Base-by-base conservation (phyloP, 352 stramenopile genomes). In the Phytophthora cactorum region DNA sequence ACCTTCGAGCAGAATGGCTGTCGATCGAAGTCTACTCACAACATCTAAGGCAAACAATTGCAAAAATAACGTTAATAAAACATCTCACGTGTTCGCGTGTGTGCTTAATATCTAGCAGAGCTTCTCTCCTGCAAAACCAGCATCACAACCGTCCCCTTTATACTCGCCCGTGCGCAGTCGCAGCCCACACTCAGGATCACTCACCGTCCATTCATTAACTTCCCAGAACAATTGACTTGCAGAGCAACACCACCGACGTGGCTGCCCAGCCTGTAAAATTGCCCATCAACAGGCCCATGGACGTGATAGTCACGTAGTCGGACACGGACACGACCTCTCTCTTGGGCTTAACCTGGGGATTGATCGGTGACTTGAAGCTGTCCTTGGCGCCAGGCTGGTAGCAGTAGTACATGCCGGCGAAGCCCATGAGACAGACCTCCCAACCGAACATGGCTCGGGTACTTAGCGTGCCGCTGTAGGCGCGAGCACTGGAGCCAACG, bases 391-490 rank as follows among this genome's bases (percentile, higher is more conserved):
- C 32, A 15, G 67, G 59, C 2, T 56, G 72, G 41, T 71, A 81
- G 73, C 82, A 92, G 68, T 86, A 91, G 53, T 88, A 84, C 59
- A 92, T 52, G 5, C 85, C 82, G 7, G 78, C 81, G 9, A 89
- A 39, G 11, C 82, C 80, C 15, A 93, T 72, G 25, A 90, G 59
- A 54, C 68, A 72, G 12, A 88, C 49, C 59, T 93, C 78, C 62
- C 62, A 79, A 27, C 71, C 67, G 39, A 77, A 74, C 66, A 74
- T 70, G 28, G 79, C 55, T 41, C 60, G 66, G 0, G 73, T 14
- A 36, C 77, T 81, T 3, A 77, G 25, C 0, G 50, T 54, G 4
- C 56, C 49, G 8, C 82, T 71, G 67, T 77, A 91, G 3, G 66
- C 70, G 49, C 84, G 70, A 11, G 67, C 55, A 28, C 70, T 82